Evolutionary conservation across 169 alveolate genomes (phyloP).

Genomic region (Cryptosporidium muris): DNA sequence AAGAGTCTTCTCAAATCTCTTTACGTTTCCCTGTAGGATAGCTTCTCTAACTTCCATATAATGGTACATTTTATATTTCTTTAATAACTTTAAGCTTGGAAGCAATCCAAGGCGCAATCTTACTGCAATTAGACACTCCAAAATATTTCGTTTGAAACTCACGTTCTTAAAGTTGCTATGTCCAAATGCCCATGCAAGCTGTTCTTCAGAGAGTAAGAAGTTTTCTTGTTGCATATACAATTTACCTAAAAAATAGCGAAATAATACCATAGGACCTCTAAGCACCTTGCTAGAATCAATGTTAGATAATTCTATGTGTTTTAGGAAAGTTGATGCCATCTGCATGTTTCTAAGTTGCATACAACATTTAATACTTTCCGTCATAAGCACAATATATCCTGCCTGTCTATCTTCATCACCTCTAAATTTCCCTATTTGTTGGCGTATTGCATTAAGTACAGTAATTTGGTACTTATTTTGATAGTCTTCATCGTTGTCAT

Average conservation of each 20-base stretch:
- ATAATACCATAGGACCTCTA: conserved; percentile 84
- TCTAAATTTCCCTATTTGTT: conserved; percentile 83
- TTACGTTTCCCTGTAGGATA: conserved; percentile 78
- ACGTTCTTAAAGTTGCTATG: conserved; percentile 74
- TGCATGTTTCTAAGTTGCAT: conserved; percentile 89
- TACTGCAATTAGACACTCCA: conserved; percentile 84
- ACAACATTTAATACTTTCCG: conserved; percentile 84
- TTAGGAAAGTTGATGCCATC: conserved; percentile 87
- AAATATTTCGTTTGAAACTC: conserved; percentile 79
- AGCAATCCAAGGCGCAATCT: conserved; percentile 82
- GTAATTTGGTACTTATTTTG: conserved; percentile 74
- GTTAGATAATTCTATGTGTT: conserved; percentile 82
- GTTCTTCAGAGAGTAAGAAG: conserved; percentile 75
- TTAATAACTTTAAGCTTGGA: conserved; percentile 77
- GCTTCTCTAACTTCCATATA: conserved; percentile 79
- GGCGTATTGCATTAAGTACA: conserved; percentile 81
- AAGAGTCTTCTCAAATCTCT: conserved; percentile 75
- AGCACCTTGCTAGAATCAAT: conserved; percentile 80
- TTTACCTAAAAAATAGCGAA: conserved; percentile 81
- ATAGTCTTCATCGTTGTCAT: conserved; percentile 60
- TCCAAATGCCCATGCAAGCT: conserved; percentile 76
- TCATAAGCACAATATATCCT: conserved; percentile 82
- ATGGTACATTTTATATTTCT: conserved; percentile 79
- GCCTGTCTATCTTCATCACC: conserved; percentile 86
- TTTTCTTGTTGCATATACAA: conserved; percentile 86